Conservation (phyloP, 2,329 filamentous ascomycete species). For the Alternaria panax region DNA sequence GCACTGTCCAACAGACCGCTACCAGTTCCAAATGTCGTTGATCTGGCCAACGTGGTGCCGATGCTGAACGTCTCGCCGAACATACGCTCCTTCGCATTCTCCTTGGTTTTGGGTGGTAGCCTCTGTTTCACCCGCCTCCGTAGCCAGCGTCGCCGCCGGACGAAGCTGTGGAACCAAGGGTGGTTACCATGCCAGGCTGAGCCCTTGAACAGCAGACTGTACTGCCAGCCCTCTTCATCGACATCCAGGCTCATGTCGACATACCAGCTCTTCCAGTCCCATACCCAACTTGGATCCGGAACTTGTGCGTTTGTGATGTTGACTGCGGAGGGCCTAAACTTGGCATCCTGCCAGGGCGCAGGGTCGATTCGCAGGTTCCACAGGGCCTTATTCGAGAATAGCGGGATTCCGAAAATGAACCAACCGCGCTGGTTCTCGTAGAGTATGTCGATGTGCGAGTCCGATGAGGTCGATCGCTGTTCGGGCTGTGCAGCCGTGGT, state of each 20-base stretch:
- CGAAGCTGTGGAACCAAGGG: constrained; percentile 94
- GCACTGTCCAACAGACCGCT: constrained; percentile 29
- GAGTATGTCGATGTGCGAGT: constrained; percentile 73
- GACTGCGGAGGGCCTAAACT: constrained; percentile 64
- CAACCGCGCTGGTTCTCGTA: constrained; percentile 95
- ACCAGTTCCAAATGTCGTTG: constrained; percentile 57
- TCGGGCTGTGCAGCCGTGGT: constrained; percentile 25
- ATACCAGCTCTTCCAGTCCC: constrained; percentile 78
- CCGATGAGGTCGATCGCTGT: constrained; percentile 26
- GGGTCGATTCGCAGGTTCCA: constrained; percentile 79
- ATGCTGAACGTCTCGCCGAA: constrained; percentile 51
- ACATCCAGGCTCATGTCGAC: constrained; percentile 80
- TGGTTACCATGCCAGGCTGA: constrained; percentile 81
- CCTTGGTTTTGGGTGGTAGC: constrained; percentile 44
- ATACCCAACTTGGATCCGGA: constrained; percentile 94
- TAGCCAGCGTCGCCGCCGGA: constrained; percentile 88
- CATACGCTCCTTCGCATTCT: constrained; percentile 40
- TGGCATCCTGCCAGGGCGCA: constrained; percentile 79
- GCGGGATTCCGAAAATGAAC: constrained; percentile 85
- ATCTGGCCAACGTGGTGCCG: constrained; percentile 45
- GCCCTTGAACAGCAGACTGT: constrained; percentile 81
- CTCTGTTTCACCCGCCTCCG: constrained; percentile 75
- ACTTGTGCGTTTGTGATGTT: constrained; percentile 87
- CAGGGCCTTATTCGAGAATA: constrained; percentile 88
- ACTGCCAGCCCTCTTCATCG: constrained; percentile 95